Evolutionary conservation across 306 rosid genomes (phyloP).

Genomic region (Prunus salicina): DNA sequence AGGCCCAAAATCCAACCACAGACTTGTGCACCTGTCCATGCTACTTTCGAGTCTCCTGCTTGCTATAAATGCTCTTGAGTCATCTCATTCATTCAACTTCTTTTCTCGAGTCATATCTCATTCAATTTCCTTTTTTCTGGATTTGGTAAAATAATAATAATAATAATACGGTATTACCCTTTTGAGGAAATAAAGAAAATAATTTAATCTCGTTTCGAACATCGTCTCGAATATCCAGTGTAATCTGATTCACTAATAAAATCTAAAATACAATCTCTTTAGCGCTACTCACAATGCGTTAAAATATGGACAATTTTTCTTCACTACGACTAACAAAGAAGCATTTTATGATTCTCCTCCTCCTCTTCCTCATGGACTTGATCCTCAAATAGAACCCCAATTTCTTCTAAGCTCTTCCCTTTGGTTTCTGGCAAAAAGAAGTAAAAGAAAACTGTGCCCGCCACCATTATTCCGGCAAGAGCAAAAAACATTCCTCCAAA

Average conservation of each 20-base stretch:
- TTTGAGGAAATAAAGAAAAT: neutral
- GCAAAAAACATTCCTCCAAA: slow-evolving; percentile 57
- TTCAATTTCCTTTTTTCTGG: too few species aligned
- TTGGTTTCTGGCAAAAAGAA: slow-evolving; percentile 52
- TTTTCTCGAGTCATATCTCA: too few species aligned
- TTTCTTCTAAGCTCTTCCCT: slow-evolving; percentile 46
- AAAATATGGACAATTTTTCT: neutral
- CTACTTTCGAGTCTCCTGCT: too few species aligned
- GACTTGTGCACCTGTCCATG: neutral
- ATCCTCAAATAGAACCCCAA: slow-evolving; percentile 38
- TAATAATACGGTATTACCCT: too few species aligned
- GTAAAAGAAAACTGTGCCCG: slow-evolving; percentile 44
- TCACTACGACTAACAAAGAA: neutral
- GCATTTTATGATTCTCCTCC: neutral
- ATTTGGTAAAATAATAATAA: neutral
- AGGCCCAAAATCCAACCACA: neutral
- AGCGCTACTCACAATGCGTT: too few species aligned
- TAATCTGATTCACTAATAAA: too few species aligned
- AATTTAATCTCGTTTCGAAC: neutral
- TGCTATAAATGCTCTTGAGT: too few species aligned
- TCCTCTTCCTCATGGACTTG: neutral
- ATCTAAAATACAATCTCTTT: too few species aligned
- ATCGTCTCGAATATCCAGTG: neutral
- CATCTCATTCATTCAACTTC: neutral
- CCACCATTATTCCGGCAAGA: slow-evolving; percentile 55